Base-by-base conservation (phyloP, 1,139 yeast species). In the Yamadazyma taylorii region DNA sequence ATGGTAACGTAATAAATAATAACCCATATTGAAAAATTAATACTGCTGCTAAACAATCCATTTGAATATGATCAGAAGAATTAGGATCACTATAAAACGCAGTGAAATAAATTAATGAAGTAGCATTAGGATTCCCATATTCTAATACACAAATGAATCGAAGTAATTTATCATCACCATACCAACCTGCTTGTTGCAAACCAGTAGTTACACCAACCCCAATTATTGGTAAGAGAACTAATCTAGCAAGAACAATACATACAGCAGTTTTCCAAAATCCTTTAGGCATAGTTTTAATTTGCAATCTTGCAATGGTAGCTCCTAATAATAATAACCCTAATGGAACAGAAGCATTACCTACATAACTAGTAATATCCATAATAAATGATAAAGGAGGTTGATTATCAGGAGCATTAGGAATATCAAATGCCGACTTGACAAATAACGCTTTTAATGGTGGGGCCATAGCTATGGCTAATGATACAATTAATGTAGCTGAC, bases 341-440 rank as follows among this genome's bases (percentile, higher is more conserved):
- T 0, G 97, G 97, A 23, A 90, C 97, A 23, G 88, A 79, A 0
- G 96, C 96, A 2, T 80, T 80, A 1, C 96, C 96, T 3, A 90
- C 66, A 56, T 90, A 90, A 13, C 78, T 56, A 1, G 92, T 70
- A 45, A 81, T 79, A 55, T 90, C 96, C 76, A 90, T 83, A 9
- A 89, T 42, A 50, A 90, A 90, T 19, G 89, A 85, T 33, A 90
- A 67, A 1, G 95, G 88, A 0, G 97, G 97, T 43, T 73, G 73
- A 4, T 72, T 70, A 59, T 90, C 97, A 0, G 97, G 97, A 0
- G 97, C 97, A 38, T 73, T 56, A 2, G 74, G 81, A 5, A 66
- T 56, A 35, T 60, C 47, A 36, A 58, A 57, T 2, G 37, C 40
- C 2, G 59, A 40, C 6, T 43, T 37, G 5, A 85, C 88, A 56